Evolutionary conservation across 108 stramenopile species (phyloP), one percentile per base, ranked within the genome.

Genomic region (Cyclotella cryptica): DNA sequence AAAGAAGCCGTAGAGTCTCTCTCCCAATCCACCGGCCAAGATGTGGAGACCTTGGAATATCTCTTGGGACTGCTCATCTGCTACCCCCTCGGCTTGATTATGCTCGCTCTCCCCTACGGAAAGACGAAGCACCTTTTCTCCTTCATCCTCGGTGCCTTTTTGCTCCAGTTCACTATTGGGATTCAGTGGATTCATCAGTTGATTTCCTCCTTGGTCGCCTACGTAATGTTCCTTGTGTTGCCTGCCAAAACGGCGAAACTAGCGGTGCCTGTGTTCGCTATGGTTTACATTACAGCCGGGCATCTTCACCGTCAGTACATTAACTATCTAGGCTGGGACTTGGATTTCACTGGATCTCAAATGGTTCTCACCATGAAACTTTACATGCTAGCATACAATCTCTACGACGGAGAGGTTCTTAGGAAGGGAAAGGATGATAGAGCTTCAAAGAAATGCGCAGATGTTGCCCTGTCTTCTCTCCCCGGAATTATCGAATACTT

Each of bases 291-390:
- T 58, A 87, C 90, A 45, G 68, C 89, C 30, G 95, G 95, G 7
- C 98, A 98, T 81, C 84, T 97, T 39, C 97, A 98, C 83, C 93
- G 97, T 66, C 90, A 93, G 67, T 98, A 96, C 84, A 90, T 96
- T 74, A 96, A 96, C 78, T 98, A 97, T 70, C 89, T 98, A 66
- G 96, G 97, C 27, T 97, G 94, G 91, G 95, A 96, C 77, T 85
- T 98, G 69, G 98, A 98, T 73, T 98, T 98, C 69, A 98, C 98
- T 26, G 96, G 96, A 12, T 83, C 90, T 44, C 98, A 98, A 84
- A 96, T 96, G 96, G 95, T 97, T 39, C 80, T 98, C 52, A 97
- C 97, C 46, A 96, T 97, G 88, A 98, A 98, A 81, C 89, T 98
- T 2, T 97, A 94, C 81, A 93, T 95, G 85, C 89, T 97, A 42